Evolutionary conservation across 345 rosid genomes (phyloP), one percentile per base, ranked within the genome.

Genomic region (Psidium friedrichsthalianum): DNA sequence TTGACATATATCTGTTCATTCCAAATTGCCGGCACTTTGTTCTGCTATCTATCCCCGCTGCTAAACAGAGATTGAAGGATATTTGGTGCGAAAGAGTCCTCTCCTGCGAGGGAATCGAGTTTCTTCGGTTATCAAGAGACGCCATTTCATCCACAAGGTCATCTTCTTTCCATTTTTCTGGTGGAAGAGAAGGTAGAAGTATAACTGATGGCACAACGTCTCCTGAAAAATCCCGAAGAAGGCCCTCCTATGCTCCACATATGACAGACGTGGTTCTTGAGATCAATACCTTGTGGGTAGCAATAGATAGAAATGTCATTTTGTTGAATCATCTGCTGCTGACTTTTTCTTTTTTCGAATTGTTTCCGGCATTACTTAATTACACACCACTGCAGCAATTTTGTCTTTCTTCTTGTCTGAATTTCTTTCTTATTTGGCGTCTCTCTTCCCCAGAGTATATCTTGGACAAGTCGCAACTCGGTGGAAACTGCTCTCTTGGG

Each of bases 251-350:
- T 59, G 89, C 91, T 89, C 87, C 95, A 87, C 86, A 82, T 59
- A 94, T 92, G 95, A 96, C 99, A 40, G 93, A 90, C 87, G 84
- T 91, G 80, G 92, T 96, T 87, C 93, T 96, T 44, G 95, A 92
- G 47, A 84, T 92, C 80, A 95, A 95, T 90, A 88, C 94, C 85
- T 64, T 95, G 98, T 94, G 88, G 87, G 96, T 92, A 64, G 52
- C 86, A 29, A 81, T 54, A 52, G 16, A 74, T 36, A 36, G 20
- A 10, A 32, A 32, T 76, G 51, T 18, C 82, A 84, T 83, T 76
- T 74, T 44, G 25, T 36, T 42, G 42, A 78, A 21, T 42, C 13
- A 11, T 61, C 32, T 61, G 76, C 76, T 25, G 36, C 76, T 61
- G 32, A 24, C 6, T n/a, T 61, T 32, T 61, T 7, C 32, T 74